Conservation (phyloP, 2,329 filamentous ascomycete genomes). For the Alternaria hordeiaustralica region DNA sequence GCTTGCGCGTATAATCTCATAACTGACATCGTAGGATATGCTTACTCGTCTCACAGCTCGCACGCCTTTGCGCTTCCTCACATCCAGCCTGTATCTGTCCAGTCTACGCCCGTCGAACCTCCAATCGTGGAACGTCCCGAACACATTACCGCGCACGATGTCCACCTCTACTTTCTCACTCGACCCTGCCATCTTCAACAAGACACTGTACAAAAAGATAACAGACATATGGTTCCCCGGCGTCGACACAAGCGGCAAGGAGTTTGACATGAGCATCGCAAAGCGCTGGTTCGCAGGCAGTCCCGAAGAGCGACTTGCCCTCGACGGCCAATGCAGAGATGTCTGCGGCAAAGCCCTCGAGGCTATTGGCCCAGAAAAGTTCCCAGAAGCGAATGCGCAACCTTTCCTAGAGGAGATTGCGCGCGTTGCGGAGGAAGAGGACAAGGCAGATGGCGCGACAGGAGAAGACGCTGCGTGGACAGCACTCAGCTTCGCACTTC, state of each 20-base stretch:
- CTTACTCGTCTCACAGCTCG: slow-evolving; percentile 6
- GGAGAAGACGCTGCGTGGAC: slow-evolving; percentile 41
- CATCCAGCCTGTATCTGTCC: slow-evolving; percentile 7
- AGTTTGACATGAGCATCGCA: slow-evolving; percentile 27
- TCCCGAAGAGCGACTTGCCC: slow-evolving; percentile 41
- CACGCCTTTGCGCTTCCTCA: slow-evolving; percentile 7
- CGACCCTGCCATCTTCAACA: slow-evolving; percentile 50
- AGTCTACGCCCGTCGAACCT: not conserved
- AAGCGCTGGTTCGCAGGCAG: slow-evolving; percentile 49
- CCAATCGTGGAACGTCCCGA: not conserved
- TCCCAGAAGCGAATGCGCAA: slow-evolving; percentile 40
- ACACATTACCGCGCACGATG: slow-evolving; percentile 27
- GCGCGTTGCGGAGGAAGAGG: slow-evolving; percentile 11
- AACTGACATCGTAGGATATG: slow-evolving; percentile 6
- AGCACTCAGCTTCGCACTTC: slow-evolving; percentile 59
- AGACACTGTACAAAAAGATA: slow-evolving; percentile 45
- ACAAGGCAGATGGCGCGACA: slow-evolving; percentile 20
- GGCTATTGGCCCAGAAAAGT: slow-evolving; percentile 45
- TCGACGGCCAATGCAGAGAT: slow-evolving; percentile 47
- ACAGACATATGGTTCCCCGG: slow-evolving; percentile 50
- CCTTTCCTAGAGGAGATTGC: slow-evolving; percentile 49
- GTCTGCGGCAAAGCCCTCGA: slow-evolving; percentile 47
- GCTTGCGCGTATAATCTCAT: not conserved
- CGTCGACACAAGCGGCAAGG: slow-evolving; percentile 33
- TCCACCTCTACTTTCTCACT: slow-evolving; percentile 40